Percentiles rank a stretch among this genome's conserved stretches.
Conservation (phyloP, 768 basidiomycete genomes). For the Postia placenta region DNA sequence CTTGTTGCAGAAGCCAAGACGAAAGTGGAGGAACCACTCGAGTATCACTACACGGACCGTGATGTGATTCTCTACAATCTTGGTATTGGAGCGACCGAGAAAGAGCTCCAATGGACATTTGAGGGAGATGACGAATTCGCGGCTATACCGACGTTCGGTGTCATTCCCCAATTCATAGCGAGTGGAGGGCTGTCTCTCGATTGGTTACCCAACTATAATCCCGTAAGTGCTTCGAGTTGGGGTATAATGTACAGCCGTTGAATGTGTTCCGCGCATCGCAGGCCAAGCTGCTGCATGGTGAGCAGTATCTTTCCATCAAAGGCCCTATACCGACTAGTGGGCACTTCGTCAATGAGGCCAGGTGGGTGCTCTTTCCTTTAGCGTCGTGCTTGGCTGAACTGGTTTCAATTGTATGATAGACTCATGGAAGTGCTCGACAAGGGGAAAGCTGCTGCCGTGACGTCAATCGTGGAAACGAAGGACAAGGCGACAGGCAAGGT, state of each 20-base stretch:
- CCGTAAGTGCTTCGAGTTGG: constrained; percentile 40
- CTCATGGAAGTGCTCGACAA: constrained; percentile 81
- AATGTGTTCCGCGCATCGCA: constrained; percentile 21
- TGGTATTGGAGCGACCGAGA: constrained; percentile 88
- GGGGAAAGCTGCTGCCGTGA: constrained; percentile 91
- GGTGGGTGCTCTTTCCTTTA: constrained; percentile 34
- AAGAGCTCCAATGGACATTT: constrained; percentile 87
- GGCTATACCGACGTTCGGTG: constrained; percentile 90
- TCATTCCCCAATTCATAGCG: constrained; percentile 84
- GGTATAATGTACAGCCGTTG: not conserved
- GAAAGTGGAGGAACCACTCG: constrained; percentile 41
- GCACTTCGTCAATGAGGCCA: constrained; percentile 66
- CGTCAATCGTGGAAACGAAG: constrained; percentile 68
- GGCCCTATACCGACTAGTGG: constrained; percentile 82
- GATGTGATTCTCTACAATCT: constrained; percentile 95
- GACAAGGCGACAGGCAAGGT: constrained; percentile 74
- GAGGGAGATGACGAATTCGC: constrained; percentile 85
- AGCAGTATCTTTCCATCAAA: constrained; percentile 89
- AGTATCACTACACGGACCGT: constrained; percentile 77
- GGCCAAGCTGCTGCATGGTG: constrained; percentile 97
- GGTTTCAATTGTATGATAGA: constrained; percentile 28
- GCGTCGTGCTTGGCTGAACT: not conserved
- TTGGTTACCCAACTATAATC: constrained; percentile 94
- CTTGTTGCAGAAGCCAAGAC: constrained; percentile 82
- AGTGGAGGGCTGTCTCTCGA: constrained; percentile 64